Percentiles rank a stretch among this genome's conserved stretches.
phyloP scores from a whole-genome alignment of 2,329 filamentous ascomycete species.

The Ascochyta koolunga region DNA sequence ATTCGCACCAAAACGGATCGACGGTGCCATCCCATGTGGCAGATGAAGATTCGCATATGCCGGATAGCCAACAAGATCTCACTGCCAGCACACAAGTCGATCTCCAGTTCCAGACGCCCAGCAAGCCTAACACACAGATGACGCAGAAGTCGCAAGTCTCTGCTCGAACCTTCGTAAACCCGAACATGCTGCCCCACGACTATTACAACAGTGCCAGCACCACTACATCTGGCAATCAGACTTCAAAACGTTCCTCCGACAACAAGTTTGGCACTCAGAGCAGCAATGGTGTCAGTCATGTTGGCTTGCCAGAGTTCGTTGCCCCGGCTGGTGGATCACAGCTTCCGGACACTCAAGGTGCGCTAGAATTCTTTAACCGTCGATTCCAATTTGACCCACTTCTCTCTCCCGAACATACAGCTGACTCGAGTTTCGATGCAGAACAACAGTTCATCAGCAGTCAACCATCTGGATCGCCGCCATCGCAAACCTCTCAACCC shows the following conservation, averaged over 20 bases:
- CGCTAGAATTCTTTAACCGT: conserved; percentile 37
- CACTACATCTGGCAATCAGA: conserved; percentile 80
- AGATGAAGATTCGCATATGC: conserved; percentile 54
- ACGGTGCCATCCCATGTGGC: conserved; percentile 45
- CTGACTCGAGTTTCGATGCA: conserved; percentile 29
- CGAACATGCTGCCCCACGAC: conserved; percentile 64
- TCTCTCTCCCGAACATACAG: conserved; percentile 11
- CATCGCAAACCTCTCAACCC: conserved; percentile 46
- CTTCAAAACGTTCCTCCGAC: conserved; percentile 73
- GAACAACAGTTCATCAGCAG: conserved; percentile 44
- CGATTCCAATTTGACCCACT: conserved; percentile 19
- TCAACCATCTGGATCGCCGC: conserved; percentile 47
- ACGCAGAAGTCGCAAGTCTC: conserved; percentile 70
- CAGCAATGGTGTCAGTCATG: conserved; percentile 65
- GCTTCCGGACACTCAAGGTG: conserved; percentile 68
- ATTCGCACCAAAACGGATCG: conserved; percentile 51
- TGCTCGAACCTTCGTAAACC: conserved; percentile 64
- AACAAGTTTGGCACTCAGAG: conserved; percentile 76
- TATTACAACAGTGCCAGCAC: conserved; percentile 88
- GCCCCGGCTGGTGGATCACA: conserved; percentile 61
- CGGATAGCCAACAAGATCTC: conserved; percentile 51
- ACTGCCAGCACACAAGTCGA: conserved; percentile 40
- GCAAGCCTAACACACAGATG: conserved; percentile 37
- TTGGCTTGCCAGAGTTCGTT: conserved; percentile 64
- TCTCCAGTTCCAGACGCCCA: conserved; percentile 42